phyloP scores from a whole-genome alignment of 176 grass and related monocot species.

The Tillandsia leiboldiana region DNA sequence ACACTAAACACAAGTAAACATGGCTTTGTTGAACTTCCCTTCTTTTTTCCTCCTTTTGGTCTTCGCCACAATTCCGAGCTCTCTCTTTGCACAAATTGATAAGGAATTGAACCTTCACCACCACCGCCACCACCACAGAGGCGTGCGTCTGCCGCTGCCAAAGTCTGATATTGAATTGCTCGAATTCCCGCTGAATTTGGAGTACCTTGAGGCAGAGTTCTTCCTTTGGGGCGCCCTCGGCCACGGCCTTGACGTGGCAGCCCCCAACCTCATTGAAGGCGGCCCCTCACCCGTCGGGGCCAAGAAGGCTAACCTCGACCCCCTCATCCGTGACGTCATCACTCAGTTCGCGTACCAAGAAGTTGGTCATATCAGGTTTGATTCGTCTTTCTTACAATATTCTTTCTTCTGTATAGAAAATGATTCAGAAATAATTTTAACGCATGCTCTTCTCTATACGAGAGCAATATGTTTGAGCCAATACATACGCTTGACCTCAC shows the following conservation, averaged over 20 bases:
- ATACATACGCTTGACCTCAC: too few relatives aligned
- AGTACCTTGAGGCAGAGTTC: slow-evolving; percentile 80
- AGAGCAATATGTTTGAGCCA: too few relatives aligned
- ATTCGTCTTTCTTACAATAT: background rate
- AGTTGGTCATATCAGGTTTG: slow-evolving; percentile 74
- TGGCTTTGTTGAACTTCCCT: background rate
- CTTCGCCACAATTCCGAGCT: background rate
- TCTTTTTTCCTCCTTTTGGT: slow-evolving; percentile 13
- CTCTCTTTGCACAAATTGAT: background rate
- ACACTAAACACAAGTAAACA: too few relatives aligned
- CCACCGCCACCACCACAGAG: background rate
- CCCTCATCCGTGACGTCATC: slow-evolving; percentile 42
- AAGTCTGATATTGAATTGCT: slow-evolving; percentile 59
- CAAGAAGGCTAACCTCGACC: slow-evolving; percentile 39
- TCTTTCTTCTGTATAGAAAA: background rate
- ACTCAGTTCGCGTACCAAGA: slow-evolving; percentile 88
- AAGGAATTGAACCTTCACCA: background rate
- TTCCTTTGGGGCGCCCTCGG: slow-evolving; percentile 71
- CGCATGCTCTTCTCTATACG: too few relatives aligned
- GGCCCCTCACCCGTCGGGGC: slow-evolving; percentile 56
- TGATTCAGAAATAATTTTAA: too few relatives aligned
- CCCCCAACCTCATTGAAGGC: slow-evolving; percentile 43
- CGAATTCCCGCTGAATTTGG: slow-evolving; percentile 83
- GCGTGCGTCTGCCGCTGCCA: slow-evolving; percentile 19
- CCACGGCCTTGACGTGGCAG: slow-evolving; percentile 48